Evolutionary conservation across 179 eudicot species (phyloP), one percentile per base, ranked within the genome.

Genomic region (Silene noctiflora): DNA sequence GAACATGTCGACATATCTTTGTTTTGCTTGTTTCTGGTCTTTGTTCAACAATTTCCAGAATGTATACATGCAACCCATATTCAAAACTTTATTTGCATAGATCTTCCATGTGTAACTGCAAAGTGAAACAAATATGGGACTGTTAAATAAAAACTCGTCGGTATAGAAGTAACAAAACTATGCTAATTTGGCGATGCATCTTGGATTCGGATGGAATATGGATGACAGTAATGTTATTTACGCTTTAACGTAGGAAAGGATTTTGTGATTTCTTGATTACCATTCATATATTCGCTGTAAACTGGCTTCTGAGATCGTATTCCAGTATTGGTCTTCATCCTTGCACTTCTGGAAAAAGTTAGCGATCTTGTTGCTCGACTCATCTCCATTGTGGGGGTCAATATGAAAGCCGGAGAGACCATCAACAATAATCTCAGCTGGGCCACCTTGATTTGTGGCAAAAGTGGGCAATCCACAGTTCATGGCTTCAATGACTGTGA

Each of bases 361-460:
- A 48, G 85, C 88, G 29, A 90, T 76, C 67, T 82, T 83, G 61
- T 77, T 76, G 74, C 91, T 73, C 4, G 89, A 78, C 61, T 86
- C 89, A 72, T 90, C 89, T 64, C 90, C 92, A 74, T 88, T 88
- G 74, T 77, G 83, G 31, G 95, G 92, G 77, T 90, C 90, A 67
- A 90, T 83, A 77, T 90, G 95, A 82, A 90, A 90, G 59, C 95
- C 95, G 20, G 95, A 90, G 27, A 90, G 80, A 44, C 90, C 89
- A 75, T 89, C 84, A 75, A 86, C 87, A 9, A 91, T 91, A 74
- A 89, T 91, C 83, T 89, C 94, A 2, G 94, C 90, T 24, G 96
- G 96, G 1, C 96, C 96, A 22, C 91, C 96, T 70, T 89, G 91
- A 73, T 86, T 85, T 19, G 96, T 91, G n/a, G 96, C 94, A 88